phyloP scores from a whole-genome alignment of 495 filamentous ascomycete species.

The Tuber microsphaerosporum region DNA sequence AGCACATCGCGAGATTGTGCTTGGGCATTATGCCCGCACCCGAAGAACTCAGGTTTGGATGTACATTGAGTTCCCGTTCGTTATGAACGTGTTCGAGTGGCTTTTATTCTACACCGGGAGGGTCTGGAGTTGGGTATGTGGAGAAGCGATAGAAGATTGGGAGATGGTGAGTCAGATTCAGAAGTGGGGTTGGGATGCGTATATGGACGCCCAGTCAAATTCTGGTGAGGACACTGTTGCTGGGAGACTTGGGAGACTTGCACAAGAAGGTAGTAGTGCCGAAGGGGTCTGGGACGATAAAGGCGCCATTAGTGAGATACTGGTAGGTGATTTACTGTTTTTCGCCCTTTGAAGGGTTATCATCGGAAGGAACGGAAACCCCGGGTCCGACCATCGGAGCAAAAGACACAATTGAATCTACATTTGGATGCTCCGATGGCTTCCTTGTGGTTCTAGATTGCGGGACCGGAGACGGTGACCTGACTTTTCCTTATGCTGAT shows the following conservation, averaged over 20 bases:
- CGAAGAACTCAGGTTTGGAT: constrained; percentile 9
- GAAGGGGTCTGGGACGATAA: constrained; percentile 1
- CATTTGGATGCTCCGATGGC: neutral
- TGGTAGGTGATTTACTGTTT: constrained; percentile 3
- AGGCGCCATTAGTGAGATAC: constrained; percentile 10
- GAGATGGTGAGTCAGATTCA: constrained; percentile 7
- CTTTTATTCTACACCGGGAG: neutral
- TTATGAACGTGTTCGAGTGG: neutral
- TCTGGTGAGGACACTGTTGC: neutral
- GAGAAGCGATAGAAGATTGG: neutral
- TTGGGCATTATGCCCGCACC: constrained; percentile 1
- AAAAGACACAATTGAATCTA: neutral
- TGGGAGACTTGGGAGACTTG: constrained; percentile 8
- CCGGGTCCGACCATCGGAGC: neutral
- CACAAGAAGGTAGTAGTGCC: neutral
- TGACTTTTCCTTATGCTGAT: neutral
- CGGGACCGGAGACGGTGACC: neutral
- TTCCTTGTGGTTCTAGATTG: neutral
- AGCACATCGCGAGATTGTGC: constrained; percentile 7
- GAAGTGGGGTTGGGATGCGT: constrained; percentile 10
- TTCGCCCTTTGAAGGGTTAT: neutral
- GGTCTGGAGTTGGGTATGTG: neutral
- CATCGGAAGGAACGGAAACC: neutral
- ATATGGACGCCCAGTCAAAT: constrained; percentile 1
- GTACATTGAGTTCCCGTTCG: constrained; percentile 3